Evolutionary conservation across 2,329 filamentous ascomycete genomes (phyloP).

Genomic region (Diatrype stigma): DNA sequence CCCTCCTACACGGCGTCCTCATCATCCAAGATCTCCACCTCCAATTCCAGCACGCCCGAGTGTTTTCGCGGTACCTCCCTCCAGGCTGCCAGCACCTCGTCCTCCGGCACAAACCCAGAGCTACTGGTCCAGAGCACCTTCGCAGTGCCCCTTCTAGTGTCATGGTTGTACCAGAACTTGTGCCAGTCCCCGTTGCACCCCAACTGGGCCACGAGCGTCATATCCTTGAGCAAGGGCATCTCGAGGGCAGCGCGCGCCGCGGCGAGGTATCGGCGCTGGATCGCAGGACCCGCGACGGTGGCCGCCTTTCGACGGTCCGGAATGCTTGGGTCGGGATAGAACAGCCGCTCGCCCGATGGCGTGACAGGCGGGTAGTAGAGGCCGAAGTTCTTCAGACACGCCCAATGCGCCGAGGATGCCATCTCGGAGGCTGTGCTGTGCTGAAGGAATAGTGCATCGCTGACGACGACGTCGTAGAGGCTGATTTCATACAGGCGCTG

Average conservation of each 20-base stretch:
- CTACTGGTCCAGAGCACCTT: conserved; percentile 1
- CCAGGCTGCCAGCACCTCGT: neutral
- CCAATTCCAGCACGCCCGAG: neutral
- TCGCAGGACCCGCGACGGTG: neutral
- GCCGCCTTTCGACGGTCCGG: neutral
- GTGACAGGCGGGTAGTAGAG: neutral
- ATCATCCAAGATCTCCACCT: conserved; percentile 1
- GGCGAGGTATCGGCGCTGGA: neutral
- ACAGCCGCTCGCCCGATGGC: neutral
- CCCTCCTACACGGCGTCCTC: neutral
- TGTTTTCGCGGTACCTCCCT: neutral
- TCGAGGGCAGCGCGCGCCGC: conserved; percentile 1
- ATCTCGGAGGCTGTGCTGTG: neutral
- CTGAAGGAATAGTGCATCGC: conserved; percentile 1
- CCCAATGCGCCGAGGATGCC: neutral
- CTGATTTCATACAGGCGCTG: neutral
- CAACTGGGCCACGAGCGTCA: neutral
- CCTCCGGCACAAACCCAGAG: conserved; percentile 1
- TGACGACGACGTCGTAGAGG: neutral
- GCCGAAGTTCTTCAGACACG: neutral
- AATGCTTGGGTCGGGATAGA: neutral
- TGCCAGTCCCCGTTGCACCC: neutral
- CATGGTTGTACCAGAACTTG: conserved; percentile 1
- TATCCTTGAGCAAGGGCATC: conserved; percentile 1
- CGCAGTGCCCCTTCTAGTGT: neutral